A percentile compares a stretch with the other conserved stretches of the same genome.
Conservation (phyloP, 164 flowering plant species). For the Kalanchoe fedtschenkoi region DNA sequence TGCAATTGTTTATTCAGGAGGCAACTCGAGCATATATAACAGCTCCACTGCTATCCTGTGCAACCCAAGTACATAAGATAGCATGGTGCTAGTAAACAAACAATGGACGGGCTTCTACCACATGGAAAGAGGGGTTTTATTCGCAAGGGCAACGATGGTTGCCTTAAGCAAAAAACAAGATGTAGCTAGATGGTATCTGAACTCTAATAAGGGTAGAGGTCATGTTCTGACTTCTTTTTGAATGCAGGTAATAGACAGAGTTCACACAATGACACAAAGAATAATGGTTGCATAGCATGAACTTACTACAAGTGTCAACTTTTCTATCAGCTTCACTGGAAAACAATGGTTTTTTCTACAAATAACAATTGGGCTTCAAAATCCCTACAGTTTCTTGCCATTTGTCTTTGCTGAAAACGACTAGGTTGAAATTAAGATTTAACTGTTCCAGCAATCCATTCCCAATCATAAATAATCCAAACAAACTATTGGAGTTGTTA, state of each 20-base stretch:
- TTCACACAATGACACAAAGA: background rate
- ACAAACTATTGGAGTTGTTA: too few relatives aligned
- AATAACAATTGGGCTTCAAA: background rate
- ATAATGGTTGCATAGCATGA: background rate
- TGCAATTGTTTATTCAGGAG: background rate
- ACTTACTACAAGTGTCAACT: background rate
- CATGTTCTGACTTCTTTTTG: background rate
- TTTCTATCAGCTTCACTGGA: background rate
- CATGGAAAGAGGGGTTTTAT: background rate
- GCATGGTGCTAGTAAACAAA: background rate
- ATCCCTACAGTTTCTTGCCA: background rate
- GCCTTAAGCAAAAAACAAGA: background rate
- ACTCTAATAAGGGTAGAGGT: background rate
- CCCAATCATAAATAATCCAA: background rate
- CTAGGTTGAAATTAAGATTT: background rate
- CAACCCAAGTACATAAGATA: background rate
- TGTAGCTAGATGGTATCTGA: background rate
- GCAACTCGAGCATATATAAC: too few relatives aligned
- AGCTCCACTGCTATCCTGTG: too few relatives aligned
- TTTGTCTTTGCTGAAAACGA: background rate
- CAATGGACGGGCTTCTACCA: background rate
- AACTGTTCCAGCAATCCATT: background rate
- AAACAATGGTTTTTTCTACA: background rate
- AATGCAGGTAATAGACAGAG: background rate
- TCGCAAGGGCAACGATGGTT: background rate